Base-by-base conservation (phyloP, 495 filamentous ascomycete species). In the Penicillium roqueforti region DNA sequence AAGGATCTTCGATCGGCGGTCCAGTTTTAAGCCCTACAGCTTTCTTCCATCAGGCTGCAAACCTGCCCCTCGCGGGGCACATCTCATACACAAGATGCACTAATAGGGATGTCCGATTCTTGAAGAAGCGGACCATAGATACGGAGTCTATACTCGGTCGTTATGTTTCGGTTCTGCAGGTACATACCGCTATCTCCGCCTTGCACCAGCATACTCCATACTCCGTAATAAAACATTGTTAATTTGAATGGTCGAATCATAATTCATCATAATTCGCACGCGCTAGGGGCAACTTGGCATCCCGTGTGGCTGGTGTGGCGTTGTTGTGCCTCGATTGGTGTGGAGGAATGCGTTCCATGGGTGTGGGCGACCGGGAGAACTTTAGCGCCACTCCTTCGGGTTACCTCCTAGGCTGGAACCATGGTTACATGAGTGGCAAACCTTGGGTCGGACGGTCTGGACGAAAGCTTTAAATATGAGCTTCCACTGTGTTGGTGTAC, bases 1-100 rank as follows among this genome's bases (percentile, higher is more conserved):
- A 28, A 52, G 50, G 50, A 52, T 52, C 50, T 36, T 43, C 26
- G 50, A 52, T 52, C 48, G 38, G 28, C 28, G 32, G 36, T 39
- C 47, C 25, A 50, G 22, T 40, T 14, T 22, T 31, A n/a, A 36
- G 38, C 19, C 26, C 31, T 52, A 4, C n/a, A 32, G 29, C 26
- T 32, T 51, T 28, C 9, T 10, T 25, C n/a, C 26, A 22, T n/a
- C n/a, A n/a, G n/a, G n/a, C n/a, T 28, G 20, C 18, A 25, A 42
- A 28, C 14, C 9, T 47, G 20, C 46, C 50, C 50, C 39, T 6
- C 38, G 37, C 11, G 48, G 48, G 48, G 26, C 28, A 47, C 32
- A 52, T 29, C 38, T 51, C 49, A 51, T 41, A 13, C 48, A 19
- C 3, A 11, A 48, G 1, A 16, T n/a, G 32, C 13, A 34, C 31